phyloP scores from a whole-genome alignment of 2,329 filamentous ascomycete genomes.

The Diaporthe humulicola region DNA sequence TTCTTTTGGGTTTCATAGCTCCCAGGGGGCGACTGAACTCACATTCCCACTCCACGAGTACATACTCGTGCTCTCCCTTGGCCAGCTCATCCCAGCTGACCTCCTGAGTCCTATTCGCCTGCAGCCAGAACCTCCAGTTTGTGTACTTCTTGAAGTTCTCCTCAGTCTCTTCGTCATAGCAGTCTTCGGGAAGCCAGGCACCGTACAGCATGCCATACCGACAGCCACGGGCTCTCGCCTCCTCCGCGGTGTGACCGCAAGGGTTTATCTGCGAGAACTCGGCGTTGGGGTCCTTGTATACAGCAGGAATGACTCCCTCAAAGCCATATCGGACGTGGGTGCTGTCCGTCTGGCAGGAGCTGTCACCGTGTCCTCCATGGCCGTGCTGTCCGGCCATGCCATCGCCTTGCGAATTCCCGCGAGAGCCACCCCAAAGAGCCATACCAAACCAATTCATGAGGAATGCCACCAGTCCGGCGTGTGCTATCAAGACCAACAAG shows the following conservation, averaged over 20 bases:
- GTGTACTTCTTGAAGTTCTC: slow-evolving; percentile 29
- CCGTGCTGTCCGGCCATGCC: not conserved
- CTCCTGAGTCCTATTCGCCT: not conserved
- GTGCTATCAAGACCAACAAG: not conserved
- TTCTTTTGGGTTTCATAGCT: not conserved
- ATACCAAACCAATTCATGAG: not conserved
- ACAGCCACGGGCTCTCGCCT: slow-evolving; percentile 18
- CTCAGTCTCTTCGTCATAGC: slow-evolving; percentile 29
- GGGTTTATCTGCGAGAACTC: not conserved
- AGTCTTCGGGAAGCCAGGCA: slow-evolving; percentile 23
- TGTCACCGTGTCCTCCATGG: not conserved
- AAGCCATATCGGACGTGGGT: not conserved
- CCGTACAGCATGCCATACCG: slow-evolving; percentile 33
- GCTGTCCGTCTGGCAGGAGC: slow-evolving; percentile 4
- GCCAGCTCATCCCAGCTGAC: slow-evolving; percentile 29
- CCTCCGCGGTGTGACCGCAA: not conserved
- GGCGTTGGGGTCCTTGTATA: not conserved
- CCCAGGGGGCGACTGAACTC: not conserved
- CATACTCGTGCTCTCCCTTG: slow-evolving; percentile 20
- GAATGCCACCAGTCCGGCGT: not conserved
- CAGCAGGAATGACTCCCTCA: not conserved
- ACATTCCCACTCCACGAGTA: slow-evolving; percentile 31
- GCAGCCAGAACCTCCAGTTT: slow-evolving; percentile 22
- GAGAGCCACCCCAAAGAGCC: not conserved
- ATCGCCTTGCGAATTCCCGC: not conserved